A percentile compares a stretch with the other conserved stretches of the same genome.
phyloP scores from a whole-genome alignment of 257 asterid genomes.

The Nicotiana attenuata region DNA sequence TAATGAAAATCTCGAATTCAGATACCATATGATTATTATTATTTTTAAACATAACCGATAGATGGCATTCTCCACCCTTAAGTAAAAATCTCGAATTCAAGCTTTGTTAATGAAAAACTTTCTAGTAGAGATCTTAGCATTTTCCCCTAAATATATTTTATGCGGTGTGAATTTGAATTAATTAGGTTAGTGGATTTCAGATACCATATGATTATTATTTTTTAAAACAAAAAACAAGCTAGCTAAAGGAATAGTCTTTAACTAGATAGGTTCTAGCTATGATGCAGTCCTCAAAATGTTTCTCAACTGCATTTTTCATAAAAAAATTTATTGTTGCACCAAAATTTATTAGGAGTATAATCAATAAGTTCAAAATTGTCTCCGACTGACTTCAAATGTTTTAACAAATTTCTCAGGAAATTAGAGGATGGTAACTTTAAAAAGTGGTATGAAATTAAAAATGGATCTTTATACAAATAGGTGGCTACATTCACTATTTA shows the following conservation, averaged over 20 bases:
- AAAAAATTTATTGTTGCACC: neutral
- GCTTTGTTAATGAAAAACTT: too few species aligned
- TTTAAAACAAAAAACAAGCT: neutral
- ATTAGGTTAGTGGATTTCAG: fast-evolving
- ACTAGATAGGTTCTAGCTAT: neutral
- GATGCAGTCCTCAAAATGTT: neutral
- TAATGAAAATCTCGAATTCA: neutral
- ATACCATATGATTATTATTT: neutral
- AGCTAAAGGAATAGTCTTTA: neutral
- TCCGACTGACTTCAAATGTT: neutral
- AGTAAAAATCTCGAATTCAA: too few species aligned
- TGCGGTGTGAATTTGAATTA: neutral
- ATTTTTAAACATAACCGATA: neutral
- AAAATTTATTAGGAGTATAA: neutral
- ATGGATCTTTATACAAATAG: too few species aligned
- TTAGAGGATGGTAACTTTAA: neutral
- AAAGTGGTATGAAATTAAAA: too few species aligned
- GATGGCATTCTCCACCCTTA: too few species aligned
- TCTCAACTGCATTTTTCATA: neutral
- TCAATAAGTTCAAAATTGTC: neutral
- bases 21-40: neutral
- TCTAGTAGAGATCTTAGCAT: too few species aligned
- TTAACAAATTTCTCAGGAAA: neutral
- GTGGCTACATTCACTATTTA: too few species aligned
- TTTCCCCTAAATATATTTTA: too few species aligned